phyloP scores from a whole-genome alignment of 2,329 filamentous ascomycete species.

The Emergomyces orientalis region DNA sequence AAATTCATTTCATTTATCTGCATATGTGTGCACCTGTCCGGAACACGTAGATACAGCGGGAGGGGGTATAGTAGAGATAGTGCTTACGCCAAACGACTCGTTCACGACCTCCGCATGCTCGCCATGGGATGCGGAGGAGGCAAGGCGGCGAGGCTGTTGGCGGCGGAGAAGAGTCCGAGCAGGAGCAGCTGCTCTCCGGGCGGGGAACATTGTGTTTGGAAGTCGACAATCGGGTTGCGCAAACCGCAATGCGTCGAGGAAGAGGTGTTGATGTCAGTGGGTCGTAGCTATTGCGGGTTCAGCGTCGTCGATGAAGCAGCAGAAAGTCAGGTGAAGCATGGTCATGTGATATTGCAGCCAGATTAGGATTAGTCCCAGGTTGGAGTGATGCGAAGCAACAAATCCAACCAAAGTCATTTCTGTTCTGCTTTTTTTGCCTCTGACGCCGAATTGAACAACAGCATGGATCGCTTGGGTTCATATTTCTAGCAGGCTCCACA shows the following conservation, averaged over 20 bases:
- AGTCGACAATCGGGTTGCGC: conserved; percentile 1
- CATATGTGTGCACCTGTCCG: not conserved
- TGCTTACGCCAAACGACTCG: conserved; percentile 38
- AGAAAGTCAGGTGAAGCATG: conserved; percentile 7
- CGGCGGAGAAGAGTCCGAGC: conserved; percentile 31
- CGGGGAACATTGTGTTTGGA: conserved; percentile 30
- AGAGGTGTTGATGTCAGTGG: not conserved
- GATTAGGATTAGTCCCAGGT: conserved; percentile 12
- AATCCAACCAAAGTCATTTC: not conserved
- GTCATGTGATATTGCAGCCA: conserved; percentile 13
- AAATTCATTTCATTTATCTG: not conserved
- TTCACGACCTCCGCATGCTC: conserved; percentile 34
- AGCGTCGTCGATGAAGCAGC: not conserved
- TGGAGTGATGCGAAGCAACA: not conserved
- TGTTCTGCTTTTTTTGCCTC: not conserved
- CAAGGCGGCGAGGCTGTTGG: conserved; percentile 37
- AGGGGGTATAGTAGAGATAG: conserved; percentile 9
- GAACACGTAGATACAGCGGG: not conserved
- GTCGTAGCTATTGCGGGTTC: not conserved
- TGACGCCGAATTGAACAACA: not conserved
- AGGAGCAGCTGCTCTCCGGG: conserved; percentile 33
- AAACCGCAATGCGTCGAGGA: conserved; percentile 4
- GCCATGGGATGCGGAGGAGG: conserved; percentile 32
- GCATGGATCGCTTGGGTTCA: not conserved
- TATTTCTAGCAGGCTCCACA: not conserved